Evolutionary conservation across 2,329 filamentous ascomycete species (phyloP).

Genomic region (Colletotrichum sp.): DNA sequence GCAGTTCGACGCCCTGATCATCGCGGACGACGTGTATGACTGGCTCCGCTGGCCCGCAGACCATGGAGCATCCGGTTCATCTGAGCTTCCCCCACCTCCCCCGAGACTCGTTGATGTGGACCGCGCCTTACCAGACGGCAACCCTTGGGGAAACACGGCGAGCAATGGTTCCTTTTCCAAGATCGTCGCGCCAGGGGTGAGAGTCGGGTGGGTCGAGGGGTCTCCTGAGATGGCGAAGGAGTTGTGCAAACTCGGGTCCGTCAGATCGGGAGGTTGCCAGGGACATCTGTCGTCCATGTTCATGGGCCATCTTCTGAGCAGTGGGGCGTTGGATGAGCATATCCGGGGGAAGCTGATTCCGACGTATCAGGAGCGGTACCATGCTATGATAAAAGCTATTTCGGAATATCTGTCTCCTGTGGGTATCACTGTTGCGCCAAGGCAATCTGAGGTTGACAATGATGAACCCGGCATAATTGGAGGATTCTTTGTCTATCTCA

Average conservation of each 20-base stretch:
- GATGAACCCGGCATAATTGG: not conserved
- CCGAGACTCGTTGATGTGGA: not conserved
- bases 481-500: not conserved
- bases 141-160: conserved; percentile 76
- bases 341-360: not conserved
- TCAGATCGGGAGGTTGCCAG: conserved; percentile 24
- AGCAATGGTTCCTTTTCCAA: conserved; percentile 93
- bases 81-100: not conserved
- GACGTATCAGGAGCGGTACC: not conserved
- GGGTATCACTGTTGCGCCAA: not conserved
- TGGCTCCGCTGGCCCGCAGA: not conserved
- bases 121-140: not conserved
- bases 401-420: not conserved
- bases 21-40: not conserved
- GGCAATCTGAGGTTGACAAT: not conserved
- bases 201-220: conserved; percentile 86
- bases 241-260: conserved; percentile 63
- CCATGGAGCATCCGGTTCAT: not conserved
- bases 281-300: not conserved
- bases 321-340: not conserved
- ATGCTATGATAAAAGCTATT: not conserved
- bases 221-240: conserved; percentile 58
- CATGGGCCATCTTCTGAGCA: not conserved
- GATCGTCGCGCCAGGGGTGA: conserved; percentile 77
- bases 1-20: conserved; percentile 65